A percentile compares a stretch with the other conserved stretches of the same genome.
phyloP scores from a whole-genome alignment of 1,284 basidiomycete genomes.

The Termitomyces sp. region DNA sequence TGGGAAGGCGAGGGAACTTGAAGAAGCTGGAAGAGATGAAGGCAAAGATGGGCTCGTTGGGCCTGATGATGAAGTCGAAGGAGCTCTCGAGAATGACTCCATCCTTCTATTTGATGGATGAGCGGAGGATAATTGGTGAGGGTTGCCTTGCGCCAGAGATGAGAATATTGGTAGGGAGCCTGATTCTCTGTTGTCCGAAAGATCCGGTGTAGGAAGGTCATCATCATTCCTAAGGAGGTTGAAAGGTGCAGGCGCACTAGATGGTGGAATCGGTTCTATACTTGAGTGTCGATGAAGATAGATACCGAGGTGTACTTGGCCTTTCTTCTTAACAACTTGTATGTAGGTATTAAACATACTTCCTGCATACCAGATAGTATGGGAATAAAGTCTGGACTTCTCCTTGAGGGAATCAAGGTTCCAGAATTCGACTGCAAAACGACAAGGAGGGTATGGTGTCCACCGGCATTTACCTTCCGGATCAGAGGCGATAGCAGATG shows the following conservation, averaged over 20 bases:
- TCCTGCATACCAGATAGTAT: constrained; percentile 77
- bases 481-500: constrained; percentile 38
- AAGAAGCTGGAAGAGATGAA: constrained; percentile 11
- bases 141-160: constrained; percentile 20
- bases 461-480: constrained; percentile 43
- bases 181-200: constrained; percentile 22
- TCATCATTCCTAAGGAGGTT: constrained; percentile 1
- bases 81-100: constrained; percentile 30
- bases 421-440: constrained; percentile 90
- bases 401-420: constrained; percentile 79
- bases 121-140: constrained; percentile 35
- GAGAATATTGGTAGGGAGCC: constrained; percentile 23
- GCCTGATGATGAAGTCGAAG: constrained; percentile 17
- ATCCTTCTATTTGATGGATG: constrained; percentile 36
- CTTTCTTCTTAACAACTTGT: constrained; percentile 59
- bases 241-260: constrained; percentile 29
- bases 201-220: neutral
- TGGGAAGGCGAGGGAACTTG: constrained; percentile 28
- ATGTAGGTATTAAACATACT: constrained; percentile 85
- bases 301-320: constrained; percentile 74
- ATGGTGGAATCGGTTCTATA: constrained; percentile 58
- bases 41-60: constrained; percentile 23
- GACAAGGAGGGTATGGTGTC: constrained; percentile 68
- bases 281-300: constrained; percentile 85
- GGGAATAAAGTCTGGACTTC: constrained; percentile 74